Base-by-base conservation (phyloP, 768 basidiomycete genomes). In the Mycena capillaripes region DNA sequence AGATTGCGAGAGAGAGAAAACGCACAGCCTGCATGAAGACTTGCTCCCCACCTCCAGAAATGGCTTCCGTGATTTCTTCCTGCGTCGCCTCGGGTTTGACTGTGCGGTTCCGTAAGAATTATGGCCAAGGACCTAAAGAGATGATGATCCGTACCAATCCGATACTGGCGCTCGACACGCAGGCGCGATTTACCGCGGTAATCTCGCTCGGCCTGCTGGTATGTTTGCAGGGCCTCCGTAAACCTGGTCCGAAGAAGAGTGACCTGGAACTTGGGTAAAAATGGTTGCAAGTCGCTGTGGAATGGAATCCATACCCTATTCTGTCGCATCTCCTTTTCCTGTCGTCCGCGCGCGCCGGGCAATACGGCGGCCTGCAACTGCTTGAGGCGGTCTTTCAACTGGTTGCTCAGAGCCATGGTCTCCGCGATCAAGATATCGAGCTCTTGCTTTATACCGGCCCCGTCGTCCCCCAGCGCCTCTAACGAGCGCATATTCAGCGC, bases 21-120 rank as follows among this genome's bases (percentile, higher is more conserved):
- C 84, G 48, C 68, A 93, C 93, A 48, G 93, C 93, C 77, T 93
- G 90, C 17, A 91, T 88, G 83, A 97, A 97, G 52, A 97, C 90
- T 78, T 95, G 92, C 30, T 86, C 82, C 30, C 87, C 88, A 40
- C 88, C 88, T 32, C 89, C 90, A 72, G 93, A 86, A 3, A 93
- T 91, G 40, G 91, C 90, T 30, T 90, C 84, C 69, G 88, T 84
- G 40, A 97, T 85, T 78, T 97, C 95, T 69, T 95, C 92, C 14
- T 89, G 88, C 32, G 95, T 91, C 23, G 96, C 96, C 76, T 95
- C 90, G 3, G 95, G 95, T 81, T 97, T 97, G 55, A 96, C 95
- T 95, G 69, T 3, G 17, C 23, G 19, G 14, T 14, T 58, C 40
- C 56, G 64, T 17, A 32, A 8, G 27, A 27, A n/a, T 42, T 42